phyloP scores from a whole-genome alignment of 208 protist genomes.

The Leishmania braziliensis region DNA sequence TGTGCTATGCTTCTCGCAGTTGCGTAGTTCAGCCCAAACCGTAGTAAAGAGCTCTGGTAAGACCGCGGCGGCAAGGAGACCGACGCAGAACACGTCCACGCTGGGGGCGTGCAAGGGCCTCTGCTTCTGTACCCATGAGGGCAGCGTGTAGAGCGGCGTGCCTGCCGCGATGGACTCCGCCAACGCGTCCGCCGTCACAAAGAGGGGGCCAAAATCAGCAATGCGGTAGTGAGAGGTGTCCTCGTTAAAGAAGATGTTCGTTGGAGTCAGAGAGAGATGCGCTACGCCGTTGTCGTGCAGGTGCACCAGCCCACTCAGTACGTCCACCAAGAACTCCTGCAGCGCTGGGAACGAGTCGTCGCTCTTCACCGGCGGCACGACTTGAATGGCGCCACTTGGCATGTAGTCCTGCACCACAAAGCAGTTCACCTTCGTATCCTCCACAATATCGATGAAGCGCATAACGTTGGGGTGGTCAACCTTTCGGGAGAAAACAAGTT shows the following conservation, averaged over 20 bases:
- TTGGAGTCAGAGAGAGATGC: conserved; percentile 60
- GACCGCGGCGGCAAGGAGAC: conserved; percentile 67
- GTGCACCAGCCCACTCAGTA: conserved; percentile 58
- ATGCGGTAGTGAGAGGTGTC: conserved; percentile 47
- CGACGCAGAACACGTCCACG: conserved; percentile 77
- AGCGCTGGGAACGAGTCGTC: conserved; percentile 32
- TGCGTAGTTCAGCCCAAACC: conserved; percentile 41
- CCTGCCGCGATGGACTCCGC: conserved; percentile 28
- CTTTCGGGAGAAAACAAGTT: conserved; percentile 58
- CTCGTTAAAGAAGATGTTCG: conserved; percentile 75
- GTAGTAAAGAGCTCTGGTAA: conserved; percentile 49
- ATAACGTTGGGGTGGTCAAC: conserved; percentile 71
- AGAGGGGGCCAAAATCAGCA: conserved; percentile 77
- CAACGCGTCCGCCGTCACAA: conserved; percentile 59
- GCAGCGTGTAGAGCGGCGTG: conserved; percentile 51
- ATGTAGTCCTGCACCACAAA: conserved; percentile 76
- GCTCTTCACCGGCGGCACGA: conserved; percentile 25
- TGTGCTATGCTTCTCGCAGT: conserved; percentile 5
- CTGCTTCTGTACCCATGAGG: conserved; percentile 42
- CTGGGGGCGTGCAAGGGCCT: conserved; percentile 29
- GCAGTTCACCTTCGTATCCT: conserved; percentile 57
- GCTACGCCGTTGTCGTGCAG: conserved; percentile 75
- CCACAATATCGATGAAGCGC: conserved; percentile 69
- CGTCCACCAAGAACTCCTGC: conserved; percentile 57
- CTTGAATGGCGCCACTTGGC: conserved; percentile 28